Percentiles rank a stretch among this genome's conserved stretches.
phyloP scores from a whole-genome alignment of 2,329 filamentous ascomycete species.

The Didymella pinodella region DNA sequence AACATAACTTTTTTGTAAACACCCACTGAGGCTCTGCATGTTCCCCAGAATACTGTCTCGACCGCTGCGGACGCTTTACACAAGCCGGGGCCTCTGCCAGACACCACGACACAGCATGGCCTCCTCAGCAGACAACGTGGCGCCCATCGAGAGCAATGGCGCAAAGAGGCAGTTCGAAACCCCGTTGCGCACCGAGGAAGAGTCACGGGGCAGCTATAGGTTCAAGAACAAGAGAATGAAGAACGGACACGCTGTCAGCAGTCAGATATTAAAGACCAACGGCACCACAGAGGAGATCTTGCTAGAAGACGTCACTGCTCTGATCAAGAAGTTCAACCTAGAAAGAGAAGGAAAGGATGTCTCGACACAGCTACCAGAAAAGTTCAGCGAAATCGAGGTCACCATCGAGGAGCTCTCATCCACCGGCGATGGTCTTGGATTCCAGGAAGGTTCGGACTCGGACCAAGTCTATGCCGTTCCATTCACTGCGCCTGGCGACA shows the following conservation, averaged over 20 bases:
- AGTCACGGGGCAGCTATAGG: constrained; percentile 45
- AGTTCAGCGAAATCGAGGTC: constrained; percentile 79
- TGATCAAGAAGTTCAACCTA: constrained; percentile 50
- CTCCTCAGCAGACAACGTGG: constrained; percentile 42
- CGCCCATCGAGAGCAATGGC: constrained; percentile 45
- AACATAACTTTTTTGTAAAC: constrained; percentile 32
- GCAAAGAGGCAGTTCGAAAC: constrained; percentile 46
- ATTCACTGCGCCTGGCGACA: constrained; percentile 87
- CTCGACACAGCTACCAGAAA: constrained; percentile 62
- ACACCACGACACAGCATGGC: constrained; percentile 42
- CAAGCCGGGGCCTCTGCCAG: constrained; percentile 25
- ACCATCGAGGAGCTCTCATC: constrained; percentile 85
- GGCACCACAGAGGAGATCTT: constrained; percentile 60
- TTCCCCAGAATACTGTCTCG: constrained; percentile 31
- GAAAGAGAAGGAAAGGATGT: constrained; percentile 28
- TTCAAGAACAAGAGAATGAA: constrained; percentile 60
- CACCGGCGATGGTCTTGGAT: constrained; percentile 87
- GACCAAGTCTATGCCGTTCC: constrained; percentile 84
- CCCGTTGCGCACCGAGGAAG: constrained; percentile 45
- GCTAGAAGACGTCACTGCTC: constrained; percentile 54
- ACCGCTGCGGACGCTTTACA: constrained; percentile 38
- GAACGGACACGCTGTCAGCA: constrained; percentile 49
- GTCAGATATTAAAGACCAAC: constrained; percentile 49
- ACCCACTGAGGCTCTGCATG: constrained; percentile 27
- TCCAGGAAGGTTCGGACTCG: constrained; percentile 68